phyloP scores from a whole-genome alignment of 352 stramenopile genomes.

The Phytophthora quininea region DNA sequence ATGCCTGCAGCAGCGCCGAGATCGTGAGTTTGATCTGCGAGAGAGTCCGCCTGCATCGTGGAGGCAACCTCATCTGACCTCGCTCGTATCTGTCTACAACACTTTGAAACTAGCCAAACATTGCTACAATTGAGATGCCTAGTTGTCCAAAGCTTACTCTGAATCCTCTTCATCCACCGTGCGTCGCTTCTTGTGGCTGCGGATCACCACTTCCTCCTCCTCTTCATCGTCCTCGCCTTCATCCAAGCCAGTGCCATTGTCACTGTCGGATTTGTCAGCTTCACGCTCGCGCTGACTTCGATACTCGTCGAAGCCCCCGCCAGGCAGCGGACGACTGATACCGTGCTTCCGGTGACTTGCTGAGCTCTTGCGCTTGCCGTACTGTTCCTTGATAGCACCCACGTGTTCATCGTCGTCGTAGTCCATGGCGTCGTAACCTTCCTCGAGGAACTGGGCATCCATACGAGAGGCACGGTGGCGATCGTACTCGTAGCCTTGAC shows the following conservation, averaged over 20 bases:
- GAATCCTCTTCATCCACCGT: conserved; percentile 86
- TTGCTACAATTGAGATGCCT: conserved; percentile 20
- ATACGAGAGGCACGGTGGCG: conserved; percentile 75
- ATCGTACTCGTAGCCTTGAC: conserved; percentile 82
- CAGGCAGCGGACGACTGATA: conserved; percentile 51
- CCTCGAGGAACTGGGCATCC: conserved; percentile 84
- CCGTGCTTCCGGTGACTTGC: conserved; percentile 32
- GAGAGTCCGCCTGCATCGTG: conserved; percentile 13
- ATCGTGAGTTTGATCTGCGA: conserved; percentile 19
- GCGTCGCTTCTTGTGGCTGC: conserved; percentile 77
- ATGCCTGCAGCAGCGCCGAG: conserved; percentile 19
- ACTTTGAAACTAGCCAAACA: conserved; percentile 3
- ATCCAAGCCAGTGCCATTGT: conserved; percentile 48
- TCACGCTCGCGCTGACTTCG: conserved; percentile 56
- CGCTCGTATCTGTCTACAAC: neutral
- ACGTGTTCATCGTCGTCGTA: conserved; percentile 89
- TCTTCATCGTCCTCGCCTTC: conserved; percentile 80
- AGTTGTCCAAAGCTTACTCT: conserved; percentile 48
- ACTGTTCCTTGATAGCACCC: conserved; percentile 86
- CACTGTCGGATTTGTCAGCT: conserved; percentile 73
- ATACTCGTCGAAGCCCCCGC: conserved; percentile 86
- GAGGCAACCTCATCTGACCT: neutral
- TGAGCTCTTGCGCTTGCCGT: conserved; percentile 58
- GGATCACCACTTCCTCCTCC: conserved; percentile 77
- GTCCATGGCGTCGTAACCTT: conserved; percentile 75